Base-by-base conservation (phyloP, 2,329 filamentous ascomycete genomes). In the Colletotrichum eleusines region DNA sequence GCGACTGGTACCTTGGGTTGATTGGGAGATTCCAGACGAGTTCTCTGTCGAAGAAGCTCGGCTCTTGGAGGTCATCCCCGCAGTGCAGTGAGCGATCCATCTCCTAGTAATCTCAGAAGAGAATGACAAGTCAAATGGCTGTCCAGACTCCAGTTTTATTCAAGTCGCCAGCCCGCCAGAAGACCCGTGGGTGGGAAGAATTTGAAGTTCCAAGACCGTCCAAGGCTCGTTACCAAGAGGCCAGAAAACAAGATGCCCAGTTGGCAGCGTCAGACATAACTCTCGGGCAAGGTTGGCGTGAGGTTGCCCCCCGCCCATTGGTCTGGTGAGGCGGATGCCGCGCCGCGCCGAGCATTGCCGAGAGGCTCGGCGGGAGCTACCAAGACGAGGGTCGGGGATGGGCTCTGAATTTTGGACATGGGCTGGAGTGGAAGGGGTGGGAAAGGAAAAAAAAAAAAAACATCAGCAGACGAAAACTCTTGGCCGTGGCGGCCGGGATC, bases 281-380 rank as follows among this genome's bases (percentile, higher is more conserved):
- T 71, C 64, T 63, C 35, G 53, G 59, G 26, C 50, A 59, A 68
- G 44, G 69, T 63, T 69, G 64, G 64, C 42, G 44, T 11, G 50
- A 51, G 26, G 31, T 33, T 9, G 2, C 46, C 53, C 38, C 23
- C 51, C 64, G 69, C 58, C 16, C 8, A 71, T 71, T 71, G 69
- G 69, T 33, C 64, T 38, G 69, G 59, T 53, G 59, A 11, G 64
- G 51, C 57, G 53, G 53, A 68, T 71, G 69, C 58, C 69, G 64
- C 58, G 69, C 69, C 69, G 69, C 64, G 69, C 69, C 69, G 48
- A 71, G 69, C 40, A 59, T 63, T 71, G 69, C 69, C 69, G 69
- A 71, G 69, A 68, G 58, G 64, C 69, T 71, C 64, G 69, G 69
- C 69, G 69, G 69, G 64, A 69, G 33, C 58, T 35, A 33, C 38